Base-by-base conservation (phyloP, 768 basidiomycete species). In the Suillus brevipes region DNA sequence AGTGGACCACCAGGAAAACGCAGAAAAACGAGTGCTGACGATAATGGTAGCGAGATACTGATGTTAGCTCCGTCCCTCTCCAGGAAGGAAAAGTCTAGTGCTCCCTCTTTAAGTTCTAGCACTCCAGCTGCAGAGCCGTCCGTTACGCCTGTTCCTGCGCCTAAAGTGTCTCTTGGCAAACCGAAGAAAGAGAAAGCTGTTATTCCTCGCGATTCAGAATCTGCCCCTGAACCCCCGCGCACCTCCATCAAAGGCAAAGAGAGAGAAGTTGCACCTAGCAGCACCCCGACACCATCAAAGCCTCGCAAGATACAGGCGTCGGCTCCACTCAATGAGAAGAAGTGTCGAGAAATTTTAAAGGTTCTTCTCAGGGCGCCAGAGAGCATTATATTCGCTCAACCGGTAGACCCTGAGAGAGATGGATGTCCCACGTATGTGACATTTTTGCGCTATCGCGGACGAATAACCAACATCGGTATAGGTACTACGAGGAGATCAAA, bases 401-500 rank as follows among this genome's bases (percentile, higher is more conserved):
- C 97, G 4, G 97, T 98, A 23, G 90, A 98, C 75, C 91, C 96
- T 4, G 76, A 87, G 16, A 73, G 78, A 59, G 93, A 94, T 76
- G 95, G 92, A 23, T 97, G 92, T 75, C 95, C 97, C 56, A 95
- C 94, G 93, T 96, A 73, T 78, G 91, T 84, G 59, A 38, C 45
- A 43, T 50, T 50, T 49, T 61, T 47, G 57, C 3, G 14, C 38
- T 53, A 42, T 60, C 16, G 60, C 25, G 13, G 13, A 13, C 31
- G 63, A 38, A 8, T 43, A 36, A 36, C 38, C 64, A 59, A 68
- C 37, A 45, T 52, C 67, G 66, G 20, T 38, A 20, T 70, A 97
- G 95, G 23, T 99, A 99, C 75, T 87, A 92, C 66, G 88, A 96
- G 6, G 97, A 98, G 77, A 97, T 99, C 72, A 78, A 85, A 65